A percentile compares a stretch with the other conserved stretches of the same genome.
phyloP scores from a whole-genome alignment of 768 basidiomycete species.

The Lactarius akahatsu region DNA sequence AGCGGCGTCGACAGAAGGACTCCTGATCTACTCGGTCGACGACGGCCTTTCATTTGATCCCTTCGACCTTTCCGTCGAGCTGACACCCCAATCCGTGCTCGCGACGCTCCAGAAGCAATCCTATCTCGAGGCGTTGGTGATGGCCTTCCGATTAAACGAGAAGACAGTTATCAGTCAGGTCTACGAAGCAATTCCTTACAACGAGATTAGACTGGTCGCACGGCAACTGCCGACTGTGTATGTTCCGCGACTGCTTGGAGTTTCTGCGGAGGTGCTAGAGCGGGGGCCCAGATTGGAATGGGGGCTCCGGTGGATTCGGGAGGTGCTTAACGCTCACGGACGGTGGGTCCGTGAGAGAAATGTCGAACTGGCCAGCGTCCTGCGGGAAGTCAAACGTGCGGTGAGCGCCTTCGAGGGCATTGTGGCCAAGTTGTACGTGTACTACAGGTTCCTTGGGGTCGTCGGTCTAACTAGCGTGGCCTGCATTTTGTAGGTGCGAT shows the following conservation, averaged over 20 bases:
- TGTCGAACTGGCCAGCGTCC: slow-evolving; percentile 74
- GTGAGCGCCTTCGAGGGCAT: slow-evolving; percentile 75
- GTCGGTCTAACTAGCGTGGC: not conserved
- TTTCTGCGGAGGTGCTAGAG: slow-evolving; percentile 83
- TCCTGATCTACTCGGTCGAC: slow-evolving; percentile 93
- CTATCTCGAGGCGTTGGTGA: slow-evolving; percentile 88
- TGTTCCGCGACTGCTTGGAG: slow-evolving; percentile 68
- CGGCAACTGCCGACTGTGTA: slow-evolving; percentile 83
- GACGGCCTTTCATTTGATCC: slow-evolving; percentile 89
- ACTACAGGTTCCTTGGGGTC: not conserved
- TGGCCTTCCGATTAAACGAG: slow-evolving; percentile 93
- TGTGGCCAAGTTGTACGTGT: slow-evolving; percentile 75
- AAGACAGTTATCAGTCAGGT: slow-evolving; percentile 73
- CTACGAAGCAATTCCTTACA: slow-evolving; percentile 79
- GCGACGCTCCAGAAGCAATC: slow-evolving; percentile 65
- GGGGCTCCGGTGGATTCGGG: slow-evolving; percentile 84
- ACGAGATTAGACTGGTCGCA: slow-evolving; percentile 74
- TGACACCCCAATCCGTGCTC: slow-evolving; percentile 88
- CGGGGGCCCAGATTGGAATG: slow-evolving; percentile 92
- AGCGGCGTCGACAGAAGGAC: slow-evolving; percentile 92
- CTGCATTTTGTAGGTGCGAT: slow-evolving; percentile 24
- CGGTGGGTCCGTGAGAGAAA: slow-evolving; percentile 70
- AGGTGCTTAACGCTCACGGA: slow-evolving; percentile 82
- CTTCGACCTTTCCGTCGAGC: slow-evolving; percentile 92
- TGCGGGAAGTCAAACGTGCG: slow-evolving; percentile 81